These are phyloP conservation scores for Phaffomyces thermotolerans DNA, from an alignment of 805 yeast genomes.

Conservation along the genomic window DNA sequence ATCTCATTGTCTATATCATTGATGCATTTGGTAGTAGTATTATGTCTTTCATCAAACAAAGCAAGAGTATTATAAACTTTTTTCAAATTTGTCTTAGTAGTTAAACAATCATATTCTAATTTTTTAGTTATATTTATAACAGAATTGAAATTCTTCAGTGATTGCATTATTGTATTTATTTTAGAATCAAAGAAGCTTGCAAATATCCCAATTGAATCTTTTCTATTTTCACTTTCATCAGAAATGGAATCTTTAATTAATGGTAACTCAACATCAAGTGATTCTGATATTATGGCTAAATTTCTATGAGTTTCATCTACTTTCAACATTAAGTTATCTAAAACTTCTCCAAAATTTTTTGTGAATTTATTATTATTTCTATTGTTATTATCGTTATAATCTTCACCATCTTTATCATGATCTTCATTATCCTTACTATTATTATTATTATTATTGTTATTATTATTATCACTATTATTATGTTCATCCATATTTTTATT, in stretches of 20 bases:
- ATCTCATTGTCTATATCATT: no score
- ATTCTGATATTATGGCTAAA: background rate
- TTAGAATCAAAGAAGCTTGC: constrained; percentile 6
- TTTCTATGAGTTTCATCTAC: background rate
- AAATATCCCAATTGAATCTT: constrained; percentile 6
- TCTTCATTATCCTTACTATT: no score
- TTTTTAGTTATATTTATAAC: background rate
- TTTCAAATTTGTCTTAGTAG: background rate
- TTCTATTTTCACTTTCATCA: constrained; percentile 4
- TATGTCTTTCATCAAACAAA: background rate
- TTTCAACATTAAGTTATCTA: background rate
- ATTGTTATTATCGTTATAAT: background rate
- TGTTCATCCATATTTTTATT: no score
- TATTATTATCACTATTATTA: no score
- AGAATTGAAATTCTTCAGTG: background rate
- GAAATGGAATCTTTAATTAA: background rate
- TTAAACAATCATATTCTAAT: background rate
- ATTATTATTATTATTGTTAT: no score
- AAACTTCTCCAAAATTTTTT: background rate
- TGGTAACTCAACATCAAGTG: constrained; percentile 1
- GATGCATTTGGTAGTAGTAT: no score
- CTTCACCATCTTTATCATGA: background rate
- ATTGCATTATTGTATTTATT: background rate
- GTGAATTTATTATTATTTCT: background rate
- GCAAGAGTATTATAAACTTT: background rate